Evolutionary conservation across 768 basidiomycete genomes (phyloP), one percentile per base, ranked within the genome.

Genomic region (Lyophyllum semitale): DNA sequence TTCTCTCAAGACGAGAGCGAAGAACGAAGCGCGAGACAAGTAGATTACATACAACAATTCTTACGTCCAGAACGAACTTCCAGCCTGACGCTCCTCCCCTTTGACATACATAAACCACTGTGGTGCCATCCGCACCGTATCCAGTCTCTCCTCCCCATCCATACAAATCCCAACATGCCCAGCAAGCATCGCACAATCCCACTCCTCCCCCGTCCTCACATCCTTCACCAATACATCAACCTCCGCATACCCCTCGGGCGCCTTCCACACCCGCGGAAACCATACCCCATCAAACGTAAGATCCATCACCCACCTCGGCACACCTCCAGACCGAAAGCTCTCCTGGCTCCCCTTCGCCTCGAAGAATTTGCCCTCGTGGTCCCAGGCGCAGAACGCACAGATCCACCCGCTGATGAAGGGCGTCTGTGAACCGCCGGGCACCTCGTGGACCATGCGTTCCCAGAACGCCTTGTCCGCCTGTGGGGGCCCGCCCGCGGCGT

Each of bases 351-450:
- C 25, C 42, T 4, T 25, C 2, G 42, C 42, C 8, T 2, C 42
- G 12, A 43, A 43, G 18, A 43, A 43, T n/a, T 25, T 22, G 26
- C 42, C 42, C 23, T 43, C 12, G 8, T 20, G 22, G 4, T 38
- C 35, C 53, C 53, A 66, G 62, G 70, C 33, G 68, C 68, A 71
- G 46, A 76, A 76, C 17, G 73, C 70, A 23, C 68, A 71, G 53
- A 76, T 70, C 75, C 75, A 76, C 0, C 74, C 77, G 3, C 69
- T 68, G 13, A 78, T 51, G 55, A 59, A 70, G 8, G 65, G 62
- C 1, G 67, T 61, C 2, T 70, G 69, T 0, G 69, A 66, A 8
- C 44, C 53, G 4, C 33, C 25, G 8, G 37, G 32, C 8, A 15
- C 23, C 18, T 47, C 23, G 38, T 54, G 32, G 15, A 45, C 44